These are phyloP conservation scores for Pezicula radicicola DNA, from an alignment of 2,329 filamentous ascomycete species.

Conservation along the genomic window DNA sequence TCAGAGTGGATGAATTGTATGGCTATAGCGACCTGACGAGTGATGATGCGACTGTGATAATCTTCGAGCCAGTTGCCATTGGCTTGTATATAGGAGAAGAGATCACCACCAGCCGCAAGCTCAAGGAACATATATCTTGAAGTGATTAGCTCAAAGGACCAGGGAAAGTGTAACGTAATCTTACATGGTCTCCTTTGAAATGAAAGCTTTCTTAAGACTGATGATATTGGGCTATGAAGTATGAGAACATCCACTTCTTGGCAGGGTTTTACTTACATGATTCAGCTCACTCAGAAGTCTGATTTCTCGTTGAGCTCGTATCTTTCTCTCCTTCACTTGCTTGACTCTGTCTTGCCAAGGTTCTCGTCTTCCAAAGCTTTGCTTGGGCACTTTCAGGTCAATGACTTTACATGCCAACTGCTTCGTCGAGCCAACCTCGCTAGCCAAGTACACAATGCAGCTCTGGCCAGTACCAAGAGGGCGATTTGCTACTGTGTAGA, in stretches of 20 bases:
- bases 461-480: conserved; percentile 51
- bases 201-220: conserved; percentile 47
- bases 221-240: conserved; percentile 50
- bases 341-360: neutral
- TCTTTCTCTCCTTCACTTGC: neutral
- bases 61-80: conserved; percentile 20
- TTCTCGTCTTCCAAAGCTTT: neutral
- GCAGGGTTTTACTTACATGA: conserved; percentile 41
- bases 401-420: conserved; percentile 71
- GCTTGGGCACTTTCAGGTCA: conserved; percentile 35
- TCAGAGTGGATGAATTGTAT: conserved; percentile 25
- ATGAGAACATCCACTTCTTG: neutral
- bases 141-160: conserved; percentile 1
- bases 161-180: conserved; percentile 12
- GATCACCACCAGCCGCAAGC: conserved; percentile 45
- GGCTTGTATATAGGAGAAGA: conserved; percentile 26
- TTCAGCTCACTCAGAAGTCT: conserved; percentile 50
- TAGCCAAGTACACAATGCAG: conserved; percentile 51
- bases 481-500: conserved; percentile 46
- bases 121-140: conserved; percentile 54
- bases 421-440: conserved; percentile 46
- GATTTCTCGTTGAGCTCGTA: conserved; percentile 42
- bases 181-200: conserved; percentile 44
- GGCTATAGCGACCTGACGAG: conserved; percentile 27
- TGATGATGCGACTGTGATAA: conserved; percentile 21